Evolutionary conservation across 495 filamentous ascomycete genomes (phyloP).

Genomic region (Penicillium psychrofluorescens): DNA sequence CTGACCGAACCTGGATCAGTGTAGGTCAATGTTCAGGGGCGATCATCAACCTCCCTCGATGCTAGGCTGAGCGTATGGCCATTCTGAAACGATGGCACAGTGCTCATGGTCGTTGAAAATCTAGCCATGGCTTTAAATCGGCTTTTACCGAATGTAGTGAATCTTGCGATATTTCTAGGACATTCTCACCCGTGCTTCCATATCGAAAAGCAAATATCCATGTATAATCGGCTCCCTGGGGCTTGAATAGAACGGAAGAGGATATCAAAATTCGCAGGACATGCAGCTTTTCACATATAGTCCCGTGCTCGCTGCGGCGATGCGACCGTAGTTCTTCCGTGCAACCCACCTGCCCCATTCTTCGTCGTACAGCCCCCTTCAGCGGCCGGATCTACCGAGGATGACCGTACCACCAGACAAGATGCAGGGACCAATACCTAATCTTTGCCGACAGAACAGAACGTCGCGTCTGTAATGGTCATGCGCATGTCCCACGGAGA

Average conservation of each 20-base stretch:
- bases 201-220: background rate
- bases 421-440: constrained; percentile 18
- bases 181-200: too few species aligned
- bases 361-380: constrained; percentile 11
- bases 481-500: constrained; percentile 2
- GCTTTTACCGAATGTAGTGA: too few species aligned
- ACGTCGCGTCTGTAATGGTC: constrained; percentile 1
- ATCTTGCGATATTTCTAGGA: too few species aligned
- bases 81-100: too few species aligned
- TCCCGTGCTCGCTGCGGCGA: constrained; percentile 6
- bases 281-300: constrained; percentile 3
- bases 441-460: constrained; percentile 3
- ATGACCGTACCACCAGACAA: constrained; percentile 10
- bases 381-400: constrained; percentile 9
- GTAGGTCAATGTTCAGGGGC: too few species aligned
- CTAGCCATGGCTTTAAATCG: too few species aligned
- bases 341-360: constrained; percentile 6
- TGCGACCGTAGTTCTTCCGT: constrained; percentile 13
- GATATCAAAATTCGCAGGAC: background rate
- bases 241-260: background rate
- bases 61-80: background rate
- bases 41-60: too few species aligned
- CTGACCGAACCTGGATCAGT: too few species aligned
- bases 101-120: too few species aligned
- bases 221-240: background rate